Percentiles rank a stretch among this genome's conserved stretches.
Evolutionary conservation across 2,329 filamentous ascomycete genomes (phyloP).

Genomic region (Fusarium pininemorale): DNA sequence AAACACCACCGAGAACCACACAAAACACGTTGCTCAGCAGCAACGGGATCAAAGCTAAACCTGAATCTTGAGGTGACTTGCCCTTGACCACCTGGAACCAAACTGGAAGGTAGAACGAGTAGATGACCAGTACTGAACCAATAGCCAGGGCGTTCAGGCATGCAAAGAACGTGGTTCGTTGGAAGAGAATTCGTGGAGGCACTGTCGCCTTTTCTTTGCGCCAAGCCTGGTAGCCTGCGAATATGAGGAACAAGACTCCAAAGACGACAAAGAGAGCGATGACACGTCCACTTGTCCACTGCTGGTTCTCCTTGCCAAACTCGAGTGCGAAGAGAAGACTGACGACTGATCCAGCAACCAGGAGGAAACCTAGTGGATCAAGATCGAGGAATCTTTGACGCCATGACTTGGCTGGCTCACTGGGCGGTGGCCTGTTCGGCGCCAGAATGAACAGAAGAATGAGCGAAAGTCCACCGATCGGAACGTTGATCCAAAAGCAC

Average conservation of each 20-base stretch:
- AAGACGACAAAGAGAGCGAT: conserved; percentile 17
- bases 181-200: neutral
- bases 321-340: conserved; percentile 18
- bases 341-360: conserved; percentile 12
- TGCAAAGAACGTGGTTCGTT: neutral
- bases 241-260: neutral
- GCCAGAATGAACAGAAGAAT: neutral
- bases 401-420: neutral
- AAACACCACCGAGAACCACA: conserved; percentile 9
- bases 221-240: conserved; percentile 13
- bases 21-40: conserved; percentile 7
- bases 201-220: conserved; percentile 7
- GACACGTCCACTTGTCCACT: neutral
- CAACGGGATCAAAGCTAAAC: neutral
- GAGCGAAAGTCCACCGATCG: conserved; percentile 9
- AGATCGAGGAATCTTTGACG: conserved; percentile 9
- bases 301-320: conserved; percentile 1
- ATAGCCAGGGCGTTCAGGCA: neutral
- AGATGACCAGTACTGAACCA: conserved; percentile 1
- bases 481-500: conserved; percentile 31
- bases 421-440: neutral
- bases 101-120: conserved; percentile 14
- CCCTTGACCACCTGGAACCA: conserved; percentile 26
- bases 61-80: neutral
- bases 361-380: conserved; percentile 2